Conservation (phyloP, 1,284 basidiomycete species). For the Sphagnurus paluster region DNA sequence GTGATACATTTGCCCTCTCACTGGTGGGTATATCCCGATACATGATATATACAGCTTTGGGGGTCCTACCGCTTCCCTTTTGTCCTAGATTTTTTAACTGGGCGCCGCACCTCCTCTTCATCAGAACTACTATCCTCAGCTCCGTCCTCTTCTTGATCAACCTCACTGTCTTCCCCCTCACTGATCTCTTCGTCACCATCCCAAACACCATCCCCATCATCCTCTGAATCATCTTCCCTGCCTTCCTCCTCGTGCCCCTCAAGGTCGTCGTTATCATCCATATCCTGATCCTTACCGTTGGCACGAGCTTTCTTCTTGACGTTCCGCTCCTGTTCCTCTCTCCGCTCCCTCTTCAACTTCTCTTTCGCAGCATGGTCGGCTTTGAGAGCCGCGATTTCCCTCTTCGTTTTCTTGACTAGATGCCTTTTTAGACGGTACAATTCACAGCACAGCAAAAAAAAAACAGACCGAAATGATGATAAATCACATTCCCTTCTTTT, state of each 20-base stretch:
- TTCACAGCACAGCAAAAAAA: conserved; percentile 3
- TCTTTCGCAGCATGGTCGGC: conserved; percentile 76
- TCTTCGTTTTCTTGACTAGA: conserved; percentile 82
- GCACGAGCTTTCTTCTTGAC: conserved; percentile 69
- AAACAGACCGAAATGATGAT: conserved; percentile 84
- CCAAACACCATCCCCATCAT: conserved; percentile 48
- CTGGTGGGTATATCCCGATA: conserved; percentile 5
- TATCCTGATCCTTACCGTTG: conserved; percentile 31
- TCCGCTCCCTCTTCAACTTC: conserved; percentile 71
- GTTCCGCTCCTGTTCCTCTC: conserved; percentile 87
- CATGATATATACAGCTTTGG: conserved; percentile 7
- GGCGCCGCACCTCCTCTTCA: conserved; percentile 32
- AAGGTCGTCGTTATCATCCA: conserved; percentile 37
- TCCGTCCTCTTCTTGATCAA: conserved; percentile 29
- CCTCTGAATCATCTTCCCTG: conserved; percentile 39
- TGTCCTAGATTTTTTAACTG: conserved; percentile 38
- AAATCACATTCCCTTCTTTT: conserved; percentile 86
- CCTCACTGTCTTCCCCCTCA: conserved; percentile 54
- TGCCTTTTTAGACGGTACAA: conserved; percentile 11
- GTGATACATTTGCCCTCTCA: neutral
- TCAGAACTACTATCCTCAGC: conserved; percentile 25
- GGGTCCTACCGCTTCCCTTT: conserved; percentile 37
- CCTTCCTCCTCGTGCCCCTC: conserved; percentile 37
- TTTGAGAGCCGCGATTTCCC: conserved; percentile 66
- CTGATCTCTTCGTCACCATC: conserved; percentile 68